phyloP scores from a whole-genome alignment of 2,329 filamentous ascomycete species.

The Fusarium goolgardi region DNA sequence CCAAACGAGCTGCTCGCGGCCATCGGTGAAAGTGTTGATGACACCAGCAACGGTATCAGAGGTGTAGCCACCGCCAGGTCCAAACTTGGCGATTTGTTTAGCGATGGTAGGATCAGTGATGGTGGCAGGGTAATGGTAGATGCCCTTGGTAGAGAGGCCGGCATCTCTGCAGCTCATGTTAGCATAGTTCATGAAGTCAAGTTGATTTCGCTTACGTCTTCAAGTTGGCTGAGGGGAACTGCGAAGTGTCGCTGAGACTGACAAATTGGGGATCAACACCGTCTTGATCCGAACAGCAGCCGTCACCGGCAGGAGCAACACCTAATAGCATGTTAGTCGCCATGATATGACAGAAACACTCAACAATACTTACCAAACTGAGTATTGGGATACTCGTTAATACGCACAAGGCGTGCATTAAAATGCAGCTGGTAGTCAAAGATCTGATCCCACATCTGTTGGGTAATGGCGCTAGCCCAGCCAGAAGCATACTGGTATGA shows the following conservation, averaged over 20 bases:
- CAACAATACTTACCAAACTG: conserved; percentile 20
- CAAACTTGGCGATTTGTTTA: conserved; percentile 32
- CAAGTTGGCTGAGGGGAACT: conserved; percentile 34
- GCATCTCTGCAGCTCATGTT: conserved; percentile 9
- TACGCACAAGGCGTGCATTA: conserved; percentile 33
- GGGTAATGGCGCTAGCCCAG: conserved; percentile 32
- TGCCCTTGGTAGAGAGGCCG: conserved; percentile 30
- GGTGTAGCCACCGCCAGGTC: conserved; percentile 15
- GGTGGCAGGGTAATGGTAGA: conserved; percentile 31
- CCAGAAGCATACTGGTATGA: conserved; percentile 27
- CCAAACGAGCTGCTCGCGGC: conserved; percentile 39
- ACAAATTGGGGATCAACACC: conserved; percentile 14
- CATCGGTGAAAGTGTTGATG: conserved; percentile 30
- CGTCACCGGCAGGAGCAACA: not conserved
- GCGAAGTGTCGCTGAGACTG: conserved; percentile 25
- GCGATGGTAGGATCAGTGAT: conserved; percentile 24
- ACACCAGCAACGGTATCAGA: conserved; percentile 31
- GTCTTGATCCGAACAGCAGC: conserved; percentile 8
- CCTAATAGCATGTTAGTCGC: not conserved
- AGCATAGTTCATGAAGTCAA: not conserved
- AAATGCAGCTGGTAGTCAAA: conserved; percentile 29
- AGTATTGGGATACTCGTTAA: conserved; percentile 30
- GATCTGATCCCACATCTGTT: conserved; percentile 25
- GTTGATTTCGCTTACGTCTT: conserved; percentile 13
- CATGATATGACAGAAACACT: no score